Evolutionary conservation across 805 yeast species (phyloP).

Genomic region (Hanseniaspora jakobsenii): DNA sequence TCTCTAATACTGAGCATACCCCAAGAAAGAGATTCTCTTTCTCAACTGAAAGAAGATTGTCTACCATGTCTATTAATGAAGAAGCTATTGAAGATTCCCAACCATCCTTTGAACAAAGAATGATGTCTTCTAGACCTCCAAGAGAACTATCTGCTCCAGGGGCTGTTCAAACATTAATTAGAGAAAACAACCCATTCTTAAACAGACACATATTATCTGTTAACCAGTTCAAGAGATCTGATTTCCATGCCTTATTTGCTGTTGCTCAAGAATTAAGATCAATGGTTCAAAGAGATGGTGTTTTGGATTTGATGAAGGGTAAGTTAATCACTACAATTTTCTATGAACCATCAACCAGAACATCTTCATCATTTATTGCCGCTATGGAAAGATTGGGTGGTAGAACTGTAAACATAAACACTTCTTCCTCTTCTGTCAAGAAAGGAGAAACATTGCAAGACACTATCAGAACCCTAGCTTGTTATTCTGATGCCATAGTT

Average conservation of each 20-base stretch:
- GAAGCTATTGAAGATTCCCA: constrained; percentile 32
- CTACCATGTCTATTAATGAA: constrained; percentile 28
- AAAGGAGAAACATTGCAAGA: constrained; percentile 98
- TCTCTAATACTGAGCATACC: constrained; percentile 28
- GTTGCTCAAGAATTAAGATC: constrained; percentile 97
- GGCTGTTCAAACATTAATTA: constrained; percentile 64
- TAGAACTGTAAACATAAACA: constrained; percentile 77
- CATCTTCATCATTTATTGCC: constrained; percentile 92
- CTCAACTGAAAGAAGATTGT: constrained; percentile 32
- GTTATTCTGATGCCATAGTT: constrained; percentile 93
- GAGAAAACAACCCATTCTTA: constrained; percentile 79
- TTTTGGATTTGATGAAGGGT: constrained; percentile 78
- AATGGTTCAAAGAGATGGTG: constrained; percentile 93
- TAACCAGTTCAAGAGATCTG: constrained; percentile 72
- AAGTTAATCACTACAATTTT: constrained; percentile 87
- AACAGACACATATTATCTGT: constrained; percentile 82
- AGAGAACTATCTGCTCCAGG: constrained; percentile 64
- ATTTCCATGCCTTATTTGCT: constrained; percentile 82
- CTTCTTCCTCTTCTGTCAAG: constrained; percentile 83
- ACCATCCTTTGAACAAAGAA: constrained; percentile 32
- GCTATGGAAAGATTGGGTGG: constrained; percentile 99
- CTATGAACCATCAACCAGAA: constrained; percentile 97
- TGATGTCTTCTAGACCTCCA: constrained; percentile 64
- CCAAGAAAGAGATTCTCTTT: constrained; percentile 44
- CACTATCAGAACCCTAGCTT: constrained; percentile 85